phyloP scores from a whole-genome alignment of 2,329 filamentous ascomycete species.

The Paraphaeosphaeria sporulosa region DNA sequence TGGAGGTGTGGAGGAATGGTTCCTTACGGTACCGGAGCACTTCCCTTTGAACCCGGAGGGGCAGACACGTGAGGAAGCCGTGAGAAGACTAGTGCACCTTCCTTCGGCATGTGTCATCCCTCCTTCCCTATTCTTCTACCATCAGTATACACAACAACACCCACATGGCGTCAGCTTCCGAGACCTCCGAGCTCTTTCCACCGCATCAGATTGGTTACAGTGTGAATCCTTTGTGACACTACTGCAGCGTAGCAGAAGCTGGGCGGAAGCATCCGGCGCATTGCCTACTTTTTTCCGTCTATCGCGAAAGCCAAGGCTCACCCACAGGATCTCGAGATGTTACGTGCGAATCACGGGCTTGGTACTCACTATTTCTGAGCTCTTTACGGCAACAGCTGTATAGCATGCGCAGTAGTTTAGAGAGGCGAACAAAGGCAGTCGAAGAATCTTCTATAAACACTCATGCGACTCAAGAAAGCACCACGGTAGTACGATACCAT shows the following conservation, averaged over 20 bases:
- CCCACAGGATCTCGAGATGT: not conserved
- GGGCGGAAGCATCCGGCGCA: not conserved
- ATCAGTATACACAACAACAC: not conserved
- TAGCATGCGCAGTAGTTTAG: not conserved
- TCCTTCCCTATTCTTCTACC: conserved; percentile 4
- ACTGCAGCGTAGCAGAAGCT: conserved; percentile 1
- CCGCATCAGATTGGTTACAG: not conserved
- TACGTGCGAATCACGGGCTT: not conserved
- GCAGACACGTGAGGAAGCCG: not conserved
- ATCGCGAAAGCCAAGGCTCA: not conserved
- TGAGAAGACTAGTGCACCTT: conserved; percentile 6
- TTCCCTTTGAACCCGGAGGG: conserved; percentile 7
- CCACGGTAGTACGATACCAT: not conserved
- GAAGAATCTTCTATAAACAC: not conserved
- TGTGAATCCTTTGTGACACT: conserved; percentile 1
- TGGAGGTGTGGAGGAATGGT: conserved; percentile 12
- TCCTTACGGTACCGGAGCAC: conserved; percentile 6
- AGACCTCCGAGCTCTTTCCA: not conserved
- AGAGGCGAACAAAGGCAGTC: not conserved
- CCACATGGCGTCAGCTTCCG: conserved; percentile 10
- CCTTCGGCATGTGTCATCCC: not conserved
- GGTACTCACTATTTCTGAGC: not conserved
- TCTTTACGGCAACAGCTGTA: not conserved
- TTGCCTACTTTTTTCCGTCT: conserved; percentile 7
- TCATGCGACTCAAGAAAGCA: not conserved